These are phyloP conservation scores for Penicillium sp. DNA, from an alignment of 2,329 filamentous ascomycete species.

Conservation along the genomic window DNA sequence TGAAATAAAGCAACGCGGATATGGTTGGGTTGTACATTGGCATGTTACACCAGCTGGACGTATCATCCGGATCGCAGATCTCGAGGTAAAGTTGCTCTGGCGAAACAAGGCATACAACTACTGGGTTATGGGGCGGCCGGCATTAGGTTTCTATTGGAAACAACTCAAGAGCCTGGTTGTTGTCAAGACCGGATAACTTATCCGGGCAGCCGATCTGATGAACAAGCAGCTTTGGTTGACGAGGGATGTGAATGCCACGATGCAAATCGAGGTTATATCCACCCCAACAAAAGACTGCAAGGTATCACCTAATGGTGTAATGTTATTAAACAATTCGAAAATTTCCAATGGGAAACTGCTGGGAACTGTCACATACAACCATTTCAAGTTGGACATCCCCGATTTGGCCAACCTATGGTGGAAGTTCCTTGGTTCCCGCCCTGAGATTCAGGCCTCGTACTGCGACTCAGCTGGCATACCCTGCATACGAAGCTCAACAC, in stretches of 20 bases:
- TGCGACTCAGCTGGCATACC: constrained; percentile 13
- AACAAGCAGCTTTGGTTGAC: constrained; percentile 1
- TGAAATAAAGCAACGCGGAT: neutral
- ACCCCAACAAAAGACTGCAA: constrained; percentile 1
- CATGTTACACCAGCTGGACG: constrained; percentile 7
- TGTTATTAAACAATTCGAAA: neutral
- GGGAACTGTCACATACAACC: constrained; percentile 7
- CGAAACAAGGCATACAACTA: constrained; percentile 33
- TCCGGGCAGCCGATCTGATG: constrained; percentile 16
- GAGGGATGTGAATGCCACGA: constrained; percentile 19
- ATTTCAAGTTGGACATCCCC: constrained; percentile 8
- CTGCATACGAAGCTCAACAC: constrained; percentile 2
- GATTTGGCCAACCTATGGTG: constrained; percentile 12
- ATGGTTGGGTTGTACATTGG: constrained; percentile 15
- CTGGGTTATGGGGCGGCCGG: constrained; percentile 30
- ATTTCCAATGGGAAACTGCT: neutral
- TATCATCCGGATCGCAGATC: constrained; percentile 21
- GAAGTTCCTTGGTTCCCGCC: constrained; percentile 17
- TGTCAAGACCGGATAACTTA: constrained; percentile 29
- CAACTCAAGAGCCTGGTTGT: constrained; percentile 24
- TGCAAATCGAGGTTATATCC: constrained; percentile 16
- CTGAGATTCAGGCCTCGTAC: constrained; percentile 12
- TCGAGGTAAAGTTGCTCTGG: constrained; percentile 28
- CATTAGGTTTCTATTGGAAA: constrained; percentile 17
- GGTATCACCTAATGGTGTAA: constrained; percentile 7